These are phyloP conservation scores for Fusarium sp. DNA, from an alignment of 2,329 filamentous ascomycete species.

Conservation along the genomic window DNA sequence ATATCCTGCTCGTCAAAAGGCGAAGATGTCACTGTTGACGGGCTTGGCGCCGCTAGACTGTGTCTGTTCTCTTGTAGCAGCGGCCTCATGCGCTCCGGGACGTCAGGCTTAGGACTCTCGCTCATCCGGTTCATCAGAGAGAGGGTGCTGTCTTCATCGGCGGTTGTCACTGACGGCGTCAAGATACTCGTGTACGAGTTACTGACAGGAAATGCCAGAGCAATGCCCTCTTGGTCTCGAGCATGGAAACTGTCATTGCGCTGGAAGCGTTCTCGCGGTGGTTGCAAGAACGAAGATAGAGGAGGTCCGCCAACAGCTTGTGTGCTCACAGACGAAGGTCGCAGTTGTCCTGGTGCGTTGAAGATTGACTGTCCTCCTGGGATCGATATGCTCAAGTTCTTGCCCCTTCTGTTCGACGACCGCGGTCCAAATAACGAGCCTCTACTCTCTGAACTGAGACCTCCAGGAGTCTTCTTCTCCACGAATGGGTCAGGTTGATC, in stretches of 20 bases:
- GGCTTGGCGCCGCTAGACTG: constrained; percentile 30
- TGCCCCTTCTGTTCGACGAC: constrained; percentile 27
- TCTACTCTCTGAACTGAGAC: constrained; percentile 17
- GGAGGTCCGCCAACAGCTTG: constrained; percentile 39
- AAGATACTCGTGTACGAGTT: constrained; percentile 43
- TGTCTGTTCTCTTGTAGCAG: constrained; percentile 23
- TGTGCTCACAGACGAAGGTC: constrained; percentile 40
- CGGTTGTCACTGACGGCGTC: constrained; percentile 41
- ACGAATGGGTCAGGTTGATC: constrained; percentile 50
- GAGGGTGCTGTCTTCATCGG: constrained; percentile 33
- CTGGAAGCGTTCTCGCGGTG: constrained; percentile 30
- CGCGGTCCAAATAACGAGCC: constrained; percentile 35
- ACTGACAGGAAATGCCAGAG: constrained; percentile 40
- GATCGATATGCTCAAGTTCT: constrained; percentile 39
- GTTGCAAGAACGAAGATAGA: constrained; percentile 32
- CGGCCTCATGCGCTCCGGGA: constrained; percentile 14
- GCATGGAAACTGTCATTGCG: constrained; percentile 23
- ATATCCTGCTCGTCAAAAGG: constrained; percentile 52
- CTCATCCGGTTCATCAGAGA: constrained; percentile 9
- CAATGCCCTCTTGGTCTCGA: constrained; percentile 27
- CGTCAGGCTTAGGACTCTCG: constrained; percentile 27
- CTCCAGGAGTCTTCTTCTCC: constrained; percentile 25
- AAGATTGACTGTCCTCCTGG: constrained; percentile 21
- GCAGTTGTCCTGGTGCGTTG: constrained; percentile 30
- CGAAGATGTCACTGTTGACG: constrained; percentile 45